Evolutionary conservation across 441 rosid species (phyloP).

Genomic region (Raphanus hybrid): DNA sequence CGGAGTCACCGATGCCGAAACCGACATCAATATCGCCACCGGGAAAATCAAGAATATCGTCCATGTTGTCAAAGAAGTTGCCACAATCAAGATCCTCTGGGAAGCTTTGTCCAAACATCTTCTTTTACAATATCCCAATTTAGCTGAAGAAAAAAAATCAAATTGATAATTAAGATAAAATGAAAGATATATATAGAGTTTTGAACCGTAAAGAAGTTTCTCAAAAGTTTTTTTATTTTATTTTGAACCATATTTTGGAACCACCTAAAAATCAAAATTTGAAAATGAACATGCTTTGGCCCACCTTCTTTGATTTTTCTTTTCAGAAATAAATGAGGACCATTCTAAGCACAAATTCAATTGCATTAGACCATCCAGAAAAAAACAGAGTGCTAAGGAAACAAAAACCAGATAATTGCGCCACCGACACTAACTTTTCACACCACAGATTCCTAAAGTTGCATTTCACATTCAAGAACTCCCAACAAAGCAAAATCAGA

Average conservation of each 20-base stretch:
- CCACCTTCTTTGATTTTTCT: constrained; percentile 35
- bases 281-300: constrained; percentile 39
- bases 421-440: constrained; percentile 47
- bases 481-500: constrained; percentile 23
- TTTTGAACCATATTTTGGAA: constrained; percentile 35
- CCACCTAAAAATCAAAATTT: constrained; percentile 33
- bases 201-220: constrained; percentile 32
- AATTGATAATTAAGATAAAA: background rate
- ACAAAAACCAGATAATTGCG: background rate
- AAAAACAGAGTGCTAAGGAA: background rate
- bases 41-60: constrained; percentile 90
- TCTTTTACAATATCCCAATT: constrained; percentile 28
- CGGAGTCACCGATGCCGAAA: constrained; percentile 42
- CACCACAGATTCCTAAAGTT: constrained; percentile 6
- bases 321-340: constrained; percentile 24
- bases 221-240: background rate
- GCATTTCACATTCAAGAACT: constrained; percentile 19
- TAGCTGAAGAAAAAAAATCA: constrained; percentile 31
- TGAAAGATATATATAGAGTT: constrained; percentile 18
- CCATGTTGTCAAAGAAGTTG: constrained; percentile 95
- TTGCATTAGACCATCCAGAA: constrained; percentile 12
- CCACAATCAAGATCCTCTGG: constrained; percentile 89
- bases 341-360: constrained; percentile 30
- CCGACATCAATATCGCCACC: constrained; percentile 62
- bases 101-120: constrained; percentile 71